Evolutionary conservation across 176 grass and related monocot genomes (phyloP).

Genomic region (Eleusine indica): DNA sequence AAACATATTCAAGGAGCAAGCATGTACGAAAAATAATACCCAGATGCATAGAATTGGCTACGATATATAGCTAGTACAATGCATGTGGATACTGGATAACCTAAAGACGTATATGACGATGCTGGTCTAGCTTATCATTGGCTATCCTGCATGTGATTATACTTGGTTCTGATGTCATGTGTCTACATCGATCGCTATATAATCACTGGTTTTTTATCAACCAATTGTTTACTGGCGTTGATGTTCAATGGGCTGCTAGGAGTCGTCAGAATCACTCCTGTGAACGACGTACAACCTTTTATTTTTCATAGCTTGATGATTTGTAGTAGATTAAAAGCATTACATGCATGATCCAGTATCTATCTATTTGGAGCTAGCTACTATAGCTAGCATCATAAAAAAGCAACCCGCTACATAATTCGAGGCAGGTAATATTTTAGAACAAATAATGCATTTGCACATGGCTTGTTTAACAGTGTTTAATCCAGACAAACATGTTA

Average conservation of each 20-base stretch:
- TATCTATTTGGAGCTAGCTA: background rate
- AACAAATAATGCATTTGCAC: background rate
- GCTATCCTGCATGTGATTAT: conserved; percentile 6
- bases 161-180: background rate
- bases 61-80: conserved; percentile 4
- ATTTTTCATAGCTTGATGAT: conserved; percentile 5
- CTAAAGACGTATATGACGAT: background rate
- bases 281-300: too few species aligned
- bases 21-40: background rate
- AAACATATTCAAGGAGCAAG: background rate
- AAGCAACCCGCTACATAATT: background rate
- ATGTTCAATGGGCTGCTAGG: conserved; percentile 2
- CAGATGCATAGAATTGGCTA: background rate
- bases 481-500: conserved; percentile 4
- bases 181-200: background rate
- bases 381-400: background rate
- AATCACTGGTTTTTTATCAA: conserved; percentile 15
- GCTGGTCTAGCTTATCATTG: background rate
- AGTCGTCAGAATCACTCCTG: conserved; percentile 3
- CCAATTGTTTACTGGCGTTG: background rate
- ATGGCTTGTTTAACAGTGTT: background rate
- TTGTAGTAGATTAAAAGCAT: background rate
- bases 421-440: conserved; percentile 9
- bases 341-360: background rate
- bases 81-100: background rate